Base-by-base conservation (phyloP, 73 alveolate genomes). In the Blepharisma stoltei region DNA sequence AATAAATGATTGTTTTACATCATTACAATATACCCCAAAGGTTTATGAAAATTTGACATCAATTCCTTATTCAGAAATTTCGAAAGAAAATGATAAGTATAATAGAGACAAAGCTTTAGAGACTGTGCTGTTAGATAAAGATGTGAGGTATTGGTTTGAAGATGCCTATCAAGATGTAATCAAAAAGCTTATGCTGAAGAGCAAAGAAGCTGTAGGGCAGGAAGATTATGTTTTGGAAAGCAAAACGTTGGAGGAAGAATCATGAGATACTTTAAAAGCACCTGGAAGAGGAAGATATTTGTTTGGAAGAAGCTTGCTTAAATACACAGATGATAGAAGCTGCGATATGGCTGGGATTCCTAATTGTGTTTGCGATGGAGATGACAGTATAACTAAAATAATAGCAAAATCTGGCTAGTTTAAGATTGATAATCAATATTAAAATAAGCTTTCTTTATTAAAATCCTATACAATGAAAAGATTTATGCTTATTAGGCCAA, bases 251-350 rank as follows among this genome's bases (percentile, higher is more conserved):
- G 73, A 60, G 23, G 14, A 9, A 25, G 46, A 60, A 18, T 8
- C 48, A 8, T 60, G 73, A 47, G 47, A 60, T 1, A 25, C 18
- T 20, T 14, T 25, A 14, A 60, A 60, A 60, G 73, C 73, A 20
- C 73, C 73, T 20, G 73, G 73, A 60, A n/a, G 11, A 9, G 73
- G 73, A 60, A 60, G 73, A 38, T 60, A 60, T 60, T 25, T 60
- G 38, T 60, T 60, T 60, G 73, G 73, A 60, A 60, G 73, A 25
- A 60, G 73, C 45, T 60, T 60, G 73, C 37, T 60, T 14, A 60
- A 38, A 25, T 60, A 60, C 23, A 14, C 14, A 14, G 73, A 60
- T 60, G 73, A 18, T 60, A 25, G 37, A 9, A 25, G 5, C 23
- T 60, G 73, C 23, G 49, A 60, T 8, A 38, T 14, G 45, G 38